phyloP scores from a whole-genome alignment of 257 asterid species.

The Przewalskia tangutica region DNA sequence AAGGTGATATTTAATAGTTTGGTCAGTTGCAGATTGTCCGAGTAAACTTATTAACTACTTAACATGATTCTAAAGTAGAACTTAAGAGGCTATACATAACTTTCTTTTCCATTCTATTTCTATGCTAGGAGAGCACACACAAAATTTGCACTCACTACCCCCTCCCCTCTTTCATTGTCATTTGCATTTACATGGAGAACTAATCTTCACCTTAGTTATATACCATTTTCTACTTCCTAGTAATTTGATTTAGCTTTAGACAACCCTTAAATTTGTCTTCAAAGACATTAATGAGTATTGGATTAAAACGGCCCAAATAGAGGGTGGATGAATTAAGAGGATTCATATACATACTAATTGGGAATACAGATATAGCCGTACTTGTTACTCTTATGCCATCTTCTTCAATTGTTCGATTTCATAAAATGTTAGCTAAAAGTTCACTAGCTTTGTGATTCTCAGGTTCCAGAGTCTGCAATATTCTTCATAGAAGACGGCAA shows the following conservation, averaged over 20 bases:
- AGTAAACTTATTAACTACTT: no score
- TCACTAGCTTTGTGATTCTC: neutral
- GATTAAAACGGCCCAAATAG: neutral
- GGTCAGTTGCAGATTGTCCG: no score
- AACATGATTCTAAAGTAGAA: no score
- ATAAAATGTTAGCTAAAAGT: neutral
- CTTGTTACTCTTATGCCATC: neutral
- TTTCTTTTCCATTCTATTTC: no score
- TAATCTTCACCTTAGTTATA: neutral
- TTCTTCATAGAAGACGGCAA: constrained; percentile 89
- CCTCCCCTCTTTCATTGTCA: no score
- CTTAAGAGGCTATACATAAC: no score
- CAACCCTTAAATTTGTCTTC: neutral
- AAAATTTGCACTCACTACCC: no score
- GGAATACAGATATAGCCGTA: neutral
- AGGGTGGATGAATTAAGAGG: neutral
- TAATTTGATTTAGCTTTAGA: neutral
- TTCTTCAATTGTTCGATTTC: neutral
- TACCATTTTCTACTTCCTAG: neutral
- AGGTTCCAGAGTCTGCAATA: constrained; percentile 88
- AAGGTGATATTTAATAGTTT: no score
- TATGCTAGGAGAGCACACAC: no score
- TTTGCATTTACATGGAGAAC: no score
- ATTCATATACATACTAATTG: neutral
- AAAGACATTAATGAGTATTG: neutral